Conservation (phyloP, 352 stramenopile species). For the Phytopythium montanum region DNA sequence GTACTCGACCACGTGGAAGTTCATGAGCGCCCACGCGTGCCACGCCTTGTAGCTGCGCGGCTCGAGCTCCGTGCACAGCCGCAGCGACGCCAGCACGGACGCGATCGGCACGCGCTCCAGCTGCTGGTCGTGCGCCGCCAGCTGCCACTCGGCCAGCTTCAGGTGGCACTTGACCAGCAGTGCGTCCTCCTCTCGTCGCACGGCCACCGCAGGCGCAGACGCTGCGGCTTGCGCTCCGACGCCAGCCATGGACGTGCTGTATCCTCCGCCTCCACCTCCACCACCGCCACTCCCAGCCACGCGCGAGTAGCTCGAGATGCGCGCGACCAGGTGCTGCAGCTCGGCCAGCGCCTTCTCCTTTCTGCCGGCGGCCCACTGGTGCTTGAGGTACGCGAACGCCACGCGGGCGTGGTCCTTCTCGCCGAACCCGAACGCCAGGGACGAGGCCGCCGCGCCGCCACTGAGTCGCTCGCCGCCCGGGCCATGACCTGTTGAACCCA, state of each 20-base stretch:
- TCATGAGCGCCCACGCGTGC: conserved; percentile 97
- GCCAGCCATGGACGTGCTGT: neutral
- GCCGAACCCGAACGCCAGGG: conserved; percentile 69
- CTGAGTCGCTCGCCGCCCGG: conserved; percentile 33
- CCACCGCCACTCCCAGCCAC: conserved; percentile 12
- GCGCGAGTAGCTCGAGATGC: conserved; percentile 40
- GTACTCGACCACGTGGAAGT: conserved; percentile 95
- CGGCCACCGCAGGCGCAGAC: conserved; percentile 18
- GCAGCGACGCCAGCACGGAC: conserved; percentile 60
- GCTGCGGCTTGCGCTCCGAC: conserved; percentile 13
- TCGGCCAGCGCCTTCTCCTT: conserved; percentile 87
- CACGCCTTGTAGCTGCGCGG: conserved; percentile 88
- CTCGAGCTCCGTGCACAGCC: conserved; percentile 68
- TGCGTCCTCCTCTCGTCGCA: conserved; percentile 55
- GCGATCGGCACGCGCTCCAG: conserved; percentile 74
- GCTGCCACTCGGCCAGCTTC: conserved; percentile 83
- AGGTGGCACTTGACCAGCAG: conserved; percentile 82
- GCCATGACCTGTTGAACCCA: too few species aligned
- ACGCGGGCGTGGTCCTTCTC: conserved; percentile 91
- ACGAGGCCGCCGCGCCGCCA: conserved; percentile 44
- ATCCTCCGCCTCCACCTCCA: neutral
- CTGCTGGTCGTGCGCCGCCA: conserved; percentile 77
- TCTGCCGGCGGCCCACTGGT: conserved; percentile 90
- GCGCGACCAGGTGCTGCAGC: conserved; percentile 79
- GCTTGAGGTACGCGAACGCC: conserved; percentile 94